These are phyloP conservation scores for Dothideomycetes sp. DNA, from an alignment of 2,329 filamentous ascomycete genomes.

Conservation along the genomic window DNA sequence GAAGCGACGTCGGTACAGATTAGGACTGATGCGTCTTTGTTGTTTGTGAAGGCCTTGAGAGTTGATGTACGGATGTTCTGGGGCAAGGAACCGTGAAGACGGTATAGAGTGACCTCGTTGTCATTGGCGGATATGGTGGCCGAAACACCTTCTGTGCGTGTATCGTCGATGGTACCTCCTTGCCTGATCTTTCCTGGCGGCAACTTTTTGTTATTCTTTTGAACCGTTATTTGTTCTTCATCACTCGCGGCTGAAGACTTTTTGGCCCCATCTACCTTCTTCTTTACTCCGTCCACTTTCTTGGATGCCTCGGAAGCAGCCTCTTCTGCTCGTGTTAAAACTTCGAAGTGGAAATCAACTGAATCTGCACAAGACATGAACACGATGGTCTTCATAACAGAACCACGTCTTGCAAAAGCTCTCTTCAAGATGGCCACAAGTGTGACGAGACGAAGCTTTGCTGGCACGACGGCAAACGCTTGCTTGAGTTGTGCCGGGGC, in stretches of 20 bases:
- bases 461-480: slow-evolving; percentile 74
- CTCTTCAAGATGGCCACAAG: slow-evolving; percentile 76
- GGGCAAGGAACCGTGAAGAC: slow-evolving; percentile 83
- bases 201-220: slow-evolving; percentile 6
- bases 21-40: slow-evolving; percentile 67
- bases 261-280: slow-evolving; percentile 17
- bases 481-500: slow-evolving; percentile 93
- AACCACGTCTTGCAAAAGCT: slow-evolving; percentile 77
- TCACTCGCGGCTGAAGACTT: slow-evolving; percentile 14
- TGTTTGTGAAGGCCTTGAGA: slow-evolving; percentile 66
- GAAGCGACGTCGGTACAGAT: slow-evolving; percentile 94
- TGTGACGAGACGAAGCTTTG: slow-evolving; percentile 84
- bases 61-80: slow-evolving; percentile 84
- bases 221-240: slow-evolving; percentile 13
- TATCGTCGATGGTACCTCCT: slow-evolving; percentile 31
- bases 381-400: slow-evolving; percentile 92
- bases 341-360: slow-evolving; percentile 90
- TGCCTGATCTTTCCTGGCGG: slow-evolving; percentile 30
- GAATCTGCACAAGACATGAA: slow-evolving; percentile 97
- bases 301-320: slow-evolving; percentile 22
- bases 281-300: slow-evolving; percentile 21
- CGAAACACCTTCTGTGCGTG: slow-evolving; percentile 55
- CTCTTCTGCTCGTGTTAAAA: slow-evolving; percentile 49
- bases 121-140: slow-evolving; percentile 53
- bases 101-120: slow-evolving; percentile 74